Evolutionary conservation across 306 rosid genomes (phyloP), one percentile per base, ranked within the genome.

Genomic region (Gleditsia sinensis): DNA sequence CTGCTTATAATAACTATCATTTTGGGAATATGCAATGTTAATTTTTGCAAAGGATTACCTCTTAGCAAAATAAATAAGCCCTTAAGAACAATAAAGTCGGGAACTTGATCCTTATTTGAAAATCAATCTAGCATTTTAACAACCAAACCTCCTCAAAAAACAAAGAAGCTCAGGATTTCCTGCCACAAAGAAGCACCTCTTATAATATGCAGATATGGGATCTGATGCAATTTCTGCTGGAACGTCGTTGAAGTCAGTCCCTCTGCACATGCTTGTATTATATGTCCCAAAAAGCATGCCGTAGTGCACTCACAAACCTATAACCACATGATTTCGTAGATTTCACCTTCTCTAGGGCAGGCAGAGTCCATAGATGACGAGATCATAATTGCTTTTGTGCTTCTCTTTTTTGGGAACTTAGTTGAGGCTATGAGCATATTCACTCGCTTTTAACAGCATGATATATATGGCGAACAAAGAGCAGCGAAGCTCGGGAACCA

Each of bases 361-460:
- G n/a, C 66, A 58, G 36, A 71, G 19, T 36, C 25, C 23, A 75
- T 53, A 37, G 37, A 43, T 60, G 33, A 25, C 74, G 34, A 6
- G 53, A 64, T 36, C 66, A 70, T 39, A 14, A 23, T 27, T 53
- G 57, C 53, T 62, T 57, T 73, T 32, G 16, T 8, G 40, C 42
- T 46, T 45, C 37, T 16, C n/a, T n/a, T n/a, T 27, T 27, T 0
- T 28, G 28, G 45, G 55, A 46, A 63, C 6, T 21, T 63, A 33
- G 24, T 28, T 7, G 48, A 65, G 49, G 28, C 53, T 24, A 42
- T 2, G 58, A 48, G 14, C 67, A 58, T 34, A 58, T 56, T 91
- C 87, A 91, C 87, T 94, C 98, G 60, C 97, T 88, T 81, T 88
- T 94, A 78, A 88, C 96, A 63, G 84, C 80, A 17, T 72, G 79